Percentiles rank a stretch among this genome's conserved stretches.
phyloP scores from a whole-genome alignment of 371 early-diverging fungal species.

The Actinomortierella ambigua region DNA sequence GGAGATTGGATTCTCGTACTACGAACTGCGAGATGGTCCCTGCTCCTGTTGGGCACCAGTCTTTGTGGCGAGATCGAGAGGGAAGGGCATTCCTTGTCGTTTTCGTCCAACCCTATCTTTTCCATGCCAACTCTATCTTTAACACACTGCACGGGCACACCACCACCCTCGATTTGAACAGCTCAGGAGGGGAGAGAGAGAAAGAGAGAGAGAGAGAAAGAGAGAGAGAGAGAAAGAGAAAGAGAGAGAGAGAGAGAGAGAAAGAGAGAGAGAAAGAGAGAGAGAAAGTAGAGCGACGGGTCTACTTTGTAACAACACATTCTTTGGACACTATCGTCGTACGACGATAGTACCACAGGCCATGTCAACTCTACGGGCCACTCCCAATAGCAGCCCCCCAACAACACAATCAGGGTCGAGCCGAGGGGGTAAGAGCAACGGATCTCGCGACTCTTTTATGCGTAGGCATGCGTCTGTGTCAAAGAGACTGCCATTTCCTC shows the following conservation, averaged over 20 bases:
- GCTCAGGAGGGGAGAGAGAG: not conserved
- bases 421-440: too few relatives aligned
- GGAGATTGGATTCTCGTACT: too few relatives aligned
- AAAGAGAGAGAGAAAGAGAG: not conserved
- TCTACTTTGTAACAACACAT: not conserved
- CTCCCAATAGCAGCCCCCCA: too few relatives aligned
- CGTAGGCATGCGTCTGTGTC: not conserved
- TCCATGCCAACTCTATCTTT: too few relatives aligned
- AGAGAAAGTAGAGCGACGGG: not conserved
- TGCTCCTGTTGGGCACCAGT: too few relatives aligned
- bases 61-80: too few relatives aligned
- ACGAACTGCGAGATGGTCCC: too few relatives aligned
- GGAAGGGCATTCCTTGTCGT: too few relatives aligned
- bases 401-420: not conserved
- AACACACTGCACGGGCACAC: too few relatives aligned
- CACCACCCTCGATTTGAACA: too few relatives aligned
- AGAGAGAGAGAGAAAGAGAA: not conserved
- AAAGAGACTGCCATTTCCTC: not conserved
- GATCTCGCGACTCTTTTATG: conserved; percentile 1
- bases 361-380: not conserved
- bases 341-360: not conserved
- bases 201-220: not conserved
- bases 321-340: too few relatives aligned
- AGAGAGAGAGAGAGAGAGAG: not conserved
- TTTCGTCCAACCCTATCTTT: too few relatives aligned